Evolutionary conservation across 352 stramenopile genomes (phyloP).

Genomic region (Achlya hypogyna): DNA sequence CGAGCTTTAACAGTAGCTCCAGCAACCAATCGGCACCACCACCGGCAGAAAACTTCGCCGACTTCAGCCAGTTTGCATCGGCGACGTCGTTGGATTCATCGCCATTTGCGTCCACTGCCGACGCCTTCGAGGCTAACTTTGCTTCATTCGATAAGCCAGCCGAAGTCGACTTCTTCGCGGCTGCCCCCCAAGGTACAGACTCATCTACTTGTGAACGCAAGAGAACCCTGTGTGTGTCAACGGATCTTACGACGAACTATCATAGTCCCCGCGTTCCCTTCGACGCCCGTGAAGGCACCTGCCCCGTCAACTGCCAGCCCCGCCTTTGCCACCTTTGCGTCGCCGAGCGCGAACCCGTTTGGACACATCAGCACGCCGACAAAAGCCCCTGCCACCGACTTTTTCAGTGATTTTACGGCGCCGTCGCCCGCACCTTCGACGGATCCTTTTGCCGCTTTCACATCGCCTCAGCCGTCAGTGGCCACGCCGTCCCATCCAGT

Average conservation of each 20-base stretch:
- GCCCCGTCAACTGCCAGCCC: constrained; percentile 6
- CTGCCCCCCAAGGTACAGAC: constrained; percentile 21
- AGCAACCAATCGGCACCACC: constrained; percentile 24
- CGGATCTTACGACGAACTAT: too few relatives aligned
- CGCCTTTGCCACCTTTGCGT: constrained; percentile 33
- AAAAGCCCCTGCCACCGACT: background rate
- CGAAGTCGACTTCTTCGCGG: constrained; percentile 24
- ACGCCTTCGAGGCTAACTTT: constrained; percentile 45
- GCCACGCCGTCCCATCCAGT: too few relatives aligned
- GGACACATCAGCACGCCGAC: background rate
- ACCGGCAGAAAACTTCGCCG: constrained; percentile 20
- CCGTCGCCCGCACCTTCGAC: background rate
- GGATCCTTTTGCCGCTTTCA: constrained; percentile 3
- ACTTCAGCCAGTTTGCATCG: constrained; percentile 32
- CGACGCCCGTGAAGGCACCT: constrained; percentile 19
- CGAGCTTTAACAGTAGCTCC: constrained; percentile 43
- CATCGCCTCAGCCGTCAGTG: too few relatives aligned
- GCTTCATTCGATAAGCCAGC: constrained; percentile 21
- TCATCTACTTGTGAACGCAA: too few relatives aligned
- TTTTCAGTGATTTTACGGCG: background rate
- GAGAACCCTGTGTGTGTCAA: too few relatives aligned
- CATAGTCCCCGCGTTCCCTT: too few relatives aligned
- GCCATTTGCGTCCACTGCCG: background rate
- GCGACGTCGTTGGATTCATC: constrained; percentile 20
- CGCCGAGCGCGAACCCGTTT: constrained; percentile 11